Evolutionary conservation across 345 rosid genomes (phyloP).

Genomic region (Alliaria petiolata): DNA sequence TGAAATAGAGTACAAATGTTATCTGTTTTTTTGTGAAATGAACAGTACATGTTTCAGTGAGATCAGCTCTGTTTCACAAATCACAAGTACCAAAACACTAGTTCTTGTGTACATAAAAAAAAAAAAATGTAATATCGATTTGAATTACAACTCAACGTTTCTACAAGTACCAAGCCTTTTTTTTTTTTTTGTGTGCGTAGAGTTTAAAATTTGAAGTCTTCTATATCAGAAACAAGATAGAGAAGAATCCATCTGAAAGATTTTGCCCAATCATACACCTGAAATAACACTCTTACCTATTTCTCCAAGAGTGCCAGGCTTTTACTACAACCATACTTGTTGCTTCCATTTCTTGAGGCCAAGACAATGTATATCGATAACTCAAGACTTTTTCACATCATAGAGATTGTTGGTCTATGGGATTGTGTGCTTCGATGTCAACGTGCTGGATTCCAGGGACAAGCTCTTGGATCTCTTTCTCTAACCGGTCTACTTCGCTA

Average conservation of each 20-base stretch:
- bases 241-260: background rate
- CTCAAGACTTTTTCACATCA: conserved; percentile 9
- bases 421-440: conserved; percentile 98
- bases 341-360: conserved; percentile 8
- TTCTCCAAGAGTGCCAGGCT: background rate
- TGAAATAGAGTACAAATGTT: no score
- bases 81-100: background rate
- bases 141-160: conserved; percentile 9
- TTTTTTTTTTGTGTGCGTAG: background rate
- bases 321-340: background rate
- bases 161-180: conserved; percentile 1
- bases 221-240: background rate
- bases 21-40: no score
- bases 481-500: conserved; percentile 95
- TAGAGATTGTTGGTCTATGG: conserved; percentile 38
- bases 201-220: background rate
- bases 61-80: no score
- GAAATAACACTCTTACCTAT: background rate
- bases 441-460: conserved; percentile 97
- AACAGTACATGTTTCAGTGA: no score
- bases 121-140: background rate
- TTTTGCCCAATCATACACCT: background rate
- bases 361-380: background rate
- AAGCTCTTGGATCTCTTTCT: conserved; percentile 88
- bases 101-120: background rate